Base-by-base conservation (phyloP, 495 filamentous ascomycete species). In the Hypoxylon trugodes region DNA sequence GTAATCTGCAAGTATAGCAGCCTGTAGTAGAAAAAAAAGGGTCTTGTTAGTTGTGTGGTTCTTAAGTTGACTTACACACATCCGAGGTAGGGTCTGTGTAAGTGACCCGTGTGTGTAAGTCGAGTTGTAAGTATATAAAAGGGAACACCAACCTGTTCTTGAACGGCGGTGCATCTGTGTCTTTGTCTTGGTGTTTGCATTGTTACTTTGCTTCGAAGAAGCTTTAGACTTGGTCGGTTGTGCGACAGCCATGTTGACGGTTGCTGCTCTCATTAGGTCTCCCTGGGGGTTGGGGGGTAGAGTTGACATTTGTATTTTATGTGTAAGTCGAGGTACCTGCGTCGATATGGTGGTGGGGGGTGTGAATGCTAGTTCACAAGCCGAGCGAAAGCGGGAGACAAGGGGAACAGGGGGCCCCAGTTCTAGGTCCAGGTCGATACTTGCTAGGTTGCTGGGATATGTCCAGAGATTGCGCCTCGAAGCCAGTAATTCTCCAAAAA, bases 1-100 rank as follows among this genome's bases (percentile, higher is more conserved):
- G 87, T 61, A 98, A 77, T 69, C 95, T 89, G 81, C 95, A 98
- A 51, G 94, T 98, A 76, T 94, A 98, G 84, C 95, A 98, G 45
- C 95, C 95, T 98, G 74, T 25, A n/a, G n/a, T n/a, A n/a, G n/a
- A n/a, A 57, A 45, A 61, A 47, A 22, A 46, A 33, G 33, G 16
- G 19, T 36, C 22, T 16, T 32, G 69, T 73, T 49, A 73, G 71
- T 71, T n/a, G 21, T 53, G 22, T 19, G 45, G 45, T 59, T 48
- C 41, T 18, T 28, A 22, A 48, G n/a, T 26, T 52, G 48, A 68
- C 64, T 70, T 65, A 58, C 57, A 70, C 57, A 47, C n/a, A 62
- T n/a, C 36, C 49, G 32, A 49, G 49, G 46, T 3, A 26, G 36
- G 32, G 53, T 33, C 37, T 42, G 66, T 66, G 38, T 52, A 66